These are phyloP conservation scores for Curvularia hawaiiensis DNA, from an alignment of 2,329 filamentous ascomycete species.

Conservation along the genomic window DNA sequence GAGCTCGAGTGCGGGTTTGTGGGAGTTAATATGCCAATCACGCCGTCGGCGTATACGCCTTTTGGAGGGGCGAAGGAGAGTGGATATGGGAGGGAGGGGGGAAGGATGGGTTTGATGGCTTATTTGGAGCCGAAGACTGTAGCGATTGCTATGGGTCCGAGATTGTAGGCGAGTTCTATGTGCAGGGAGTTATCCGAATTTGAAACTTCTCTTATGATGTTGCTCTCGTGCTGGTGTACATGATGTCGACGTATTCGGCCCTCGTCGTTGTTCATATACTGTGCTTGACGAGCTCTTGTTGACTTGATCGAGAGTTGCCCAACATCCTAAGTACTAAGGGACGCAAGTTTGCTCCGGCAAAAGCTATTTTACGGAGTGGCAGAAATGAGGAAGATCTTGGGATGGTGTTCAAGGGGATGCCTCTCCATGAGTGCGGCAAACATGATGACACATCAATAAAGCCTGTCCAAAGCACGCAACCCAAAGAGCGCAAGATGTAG, in stretches of 20 bases:
- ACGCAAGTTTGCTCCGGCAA: background rate
- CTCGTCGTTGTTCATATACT: background rate
- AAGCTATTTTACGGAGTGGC: background rate
- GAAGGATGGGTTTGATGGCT: conserved; percentile 2
- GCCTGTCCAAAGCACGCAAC: background rate
- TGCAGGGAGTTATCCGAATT: background rate
- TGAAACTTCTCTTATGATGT: background rate
- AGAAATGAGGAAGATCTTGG: background rate
- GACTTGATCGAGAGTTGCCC: background rate
- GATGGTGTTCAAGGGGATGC: background rate
- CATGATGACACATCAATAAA: background rate
- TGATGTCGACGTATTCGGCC: background rate
- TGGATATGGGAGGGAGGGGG: conserved; percentile 5
- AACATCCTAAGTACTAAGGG: background rate
- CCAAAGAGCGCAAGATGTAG: background rate
- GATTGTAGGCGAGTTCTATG: background rate
- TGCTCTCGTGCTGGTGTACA: background rate
- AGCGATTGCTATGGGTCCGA: background rate
- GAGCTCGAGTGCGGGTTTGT: conserved; percentile 29
- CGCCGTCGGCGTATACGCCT: conserved; percentile 1
- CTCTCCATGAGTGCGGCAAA: background rate
- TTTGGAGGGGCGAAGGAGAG: conserved; percentile 10
- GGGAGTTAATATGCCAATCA: conserved; percentile 17
- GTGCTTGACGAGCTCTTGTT: background rate
- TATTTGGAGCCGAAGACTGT: conserved; percentile 9